These are phyloP conservation scores for Wickerhamiella hasegawae DNA, from an alignment of 805 yeast species.

Conservation along the genomic window DNA sequence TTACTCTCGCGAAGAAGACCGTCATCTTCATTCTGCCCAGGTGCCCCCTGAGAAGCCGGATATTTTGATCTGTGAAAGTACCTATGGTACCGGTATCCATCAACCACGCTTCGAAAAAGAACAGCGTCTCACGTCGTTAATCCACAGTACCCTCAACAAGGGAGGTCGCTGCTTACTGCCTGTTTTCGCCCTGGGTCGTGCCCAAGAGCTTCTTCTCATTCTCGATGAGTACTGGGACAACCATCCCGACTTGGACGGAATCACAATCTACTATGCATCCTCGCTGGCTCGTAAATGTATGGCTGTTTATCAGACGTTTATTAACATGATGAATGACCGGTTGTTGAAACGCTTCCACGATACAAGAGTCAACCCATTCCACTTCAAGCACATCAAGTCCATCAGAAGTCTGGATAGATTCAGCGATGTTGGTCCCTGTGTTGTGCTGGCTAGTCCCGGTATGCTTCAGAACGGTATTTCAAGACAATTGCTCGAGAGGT, in stretches of 20 bases:
- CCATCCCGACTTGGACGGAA: conserved; percentile 65
- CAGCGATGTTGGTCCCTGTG: conserved; percentile 91
- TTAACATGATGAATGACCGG: conserved; percentile 92
- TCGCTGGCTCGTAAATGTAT: conserved; percentile 87
- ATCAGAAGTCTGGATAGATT: conserved; percentile 66
- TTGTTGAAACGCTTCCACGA: conserved; percentile 63
- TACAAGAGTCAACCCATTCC: conserved; percentile 76
- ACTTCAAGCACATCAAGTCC: conserved; percentile 70
- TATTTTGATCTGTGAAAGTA: conserved; percentile 80
- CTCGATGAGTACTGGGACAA: conserved; percentile 89
- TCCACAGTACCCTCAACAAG: conserved; percentile 66
- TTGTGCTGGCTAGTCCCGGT: conserved; percentile 93
- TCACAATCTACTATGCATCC: conserved; percentile 82
- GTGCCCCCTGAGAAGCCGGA: conserved; percentile 74
- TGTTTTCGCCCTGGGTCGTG: conserved; percentile 91
- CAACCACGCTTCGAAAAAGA: conserved; percentile 83
- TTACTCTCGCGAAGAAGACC: conserved; percentile 86
- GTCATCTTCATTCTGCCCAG: conserved; percentile 91
- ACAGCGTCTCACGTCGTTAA: conserved; percentile 56
- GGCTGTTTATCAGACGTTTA: conserved; percentile 93
- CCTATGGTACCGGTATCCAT: conserved; percentile 96
- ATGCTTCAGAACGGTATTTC: conserved; percentile 96
- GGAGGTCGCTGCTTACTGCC: conserved; percentile 92
- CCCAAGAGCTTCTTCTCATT: conserved; percentile 81
- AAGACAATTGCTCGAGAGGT: conserved; percentile 74